These are phyloP conservation scores for Fusarium sp. DNA, from an alignment of 2,329 filamentous ascomycete species.

Conservation along the genomic window DNA sequence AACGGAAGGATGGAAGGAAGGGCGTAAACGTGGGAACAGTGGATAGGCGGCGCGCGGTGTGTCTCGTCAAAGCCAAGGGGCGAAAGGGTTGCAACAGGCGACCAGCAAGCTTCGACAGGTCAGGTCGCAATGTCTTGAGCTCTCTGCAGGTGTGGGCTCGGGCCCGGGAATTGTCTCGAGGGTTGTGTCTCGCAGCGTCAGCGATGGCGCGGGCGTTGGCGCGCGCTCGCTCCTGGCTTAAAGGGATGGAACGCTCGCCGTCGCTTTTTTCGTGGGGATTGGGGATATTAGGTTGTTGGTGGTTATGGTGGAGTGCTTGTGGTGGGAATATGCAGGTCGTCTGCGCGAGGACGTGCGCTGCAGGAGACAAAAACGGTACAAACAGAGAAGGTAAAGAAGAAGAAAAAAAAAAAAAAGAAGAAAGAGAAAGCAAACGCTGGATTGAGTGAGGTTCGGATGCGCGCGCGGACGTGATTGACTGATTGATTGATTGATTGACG, in stretches of 20 bases:
- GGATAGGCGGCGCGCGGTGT: not conserved
- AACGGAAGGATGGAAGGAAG: not conserved
- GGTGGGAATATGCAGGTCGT: not conserved
- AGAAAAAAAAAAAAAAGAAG: not conserved
- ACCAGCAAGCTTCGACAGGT: not conserved
- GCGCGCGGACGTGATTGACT: not conserved
- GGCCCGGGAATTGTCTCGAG: not conserved
- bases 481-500: not conserved
- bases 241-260: conserved; percentile 5
- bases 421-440: not conserved
- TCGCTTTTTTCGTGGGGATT: not conserved
- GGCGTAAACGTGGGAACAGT: conserved; percentile 1
- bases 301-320: not conserved
- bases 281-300: conserved; percentile 5
- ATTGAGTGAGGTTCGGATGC: not conserved
- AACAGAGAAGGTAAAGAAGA: too few species aligned
- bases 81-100: conserved; percentile 1
- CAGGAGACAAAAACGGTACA: not conserved
- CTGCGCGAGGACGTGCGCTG: conserved; percentile 2
- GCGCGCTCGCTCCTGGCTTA: not conserved
- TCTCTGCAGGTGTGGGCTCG: conserved; percentile 1
- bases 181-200: not conserved
- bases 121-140: not conserved
- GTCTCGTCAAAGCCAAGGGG: not conserved
- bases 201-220: conserved; percentile 8